Evolutionary conservation across 805 yeast species (phyloP).

Genomic region (Yarrowia sp.): DNA sequence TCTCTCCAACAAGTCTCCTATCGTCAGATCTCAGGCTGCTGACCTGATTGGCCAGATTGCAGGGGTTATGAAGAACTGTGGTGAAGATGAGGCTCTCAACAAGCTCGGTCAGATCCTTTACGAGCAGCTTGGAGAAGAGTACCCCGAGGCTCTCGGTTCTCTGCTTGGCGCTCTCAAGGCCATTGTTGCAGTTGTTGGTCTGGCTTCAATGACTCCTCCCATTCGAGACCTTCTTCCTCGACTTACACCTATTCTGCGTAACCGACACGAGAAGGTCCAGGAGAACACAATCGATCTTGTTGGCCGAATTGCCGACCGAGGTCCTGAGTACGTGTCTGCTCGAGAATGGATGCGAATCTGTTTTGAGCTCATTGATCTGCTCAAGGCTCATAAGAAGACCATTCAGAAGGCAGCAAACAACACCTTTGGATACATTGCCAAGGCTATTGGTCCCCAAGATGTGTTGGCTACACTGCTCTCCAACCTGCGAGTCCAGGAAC

Average conservation of each 20-base stretch:
- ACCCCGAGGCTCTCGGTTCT: constrained; percentile 92
- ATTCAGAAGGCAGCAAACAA: constrained; percentile 85
- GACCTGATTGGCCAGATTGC: constrained; percentile 73
- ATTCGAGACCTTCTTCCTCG: constrained; percentile 83
- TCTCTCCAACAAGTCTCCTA: constrained; percentile 71
- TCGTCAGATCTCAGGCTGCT: constrained; percentile 83
- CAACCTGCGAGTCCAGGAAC: constrained; percentile 88
- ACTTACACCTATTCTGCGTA: constrained; percentile 87
- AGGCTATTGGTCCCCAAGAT: constrained; percentile 95
- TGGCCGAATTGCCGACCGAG: constrained; percentile 80
- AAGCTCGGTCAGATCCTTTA: constrained; percentile 78
- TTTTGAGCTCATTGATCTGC: constrained; percentile 85
- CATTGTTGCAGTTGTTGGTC: constrained; percentile 66
- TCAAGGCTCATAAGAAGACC: constrained; percentile 77
- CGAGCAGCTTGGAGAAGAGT: constrained; percentile 93
- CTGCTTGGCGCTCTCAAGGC: constrained; percentile 72
- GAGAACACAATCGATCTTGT: constrained; percentile 79
- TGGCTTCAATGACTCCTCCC: constrained; percentile 75
- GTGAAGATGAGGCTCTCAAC: constrained; percentile 65
- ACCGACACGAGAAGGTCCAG: constrained; percentile 89
- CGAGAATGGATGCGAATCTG: constrained; percentile 98
- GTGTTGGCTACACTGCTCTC: constrained; percentile 83
- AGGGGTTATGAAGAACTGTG: constrained; percentile 69
- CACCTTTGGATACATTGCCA: constrained; percentile 90
- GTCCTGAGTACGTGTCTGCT: constrained; percentile 83